A percentile compares a stretch with the other conserved stretches of the same genome.
These are phyloP conservation scores for Ceratocystis alfenasii DNA, from an alignment of 2,329 filamentous ascomycete species.

Conservation along the genomic window DNA sequence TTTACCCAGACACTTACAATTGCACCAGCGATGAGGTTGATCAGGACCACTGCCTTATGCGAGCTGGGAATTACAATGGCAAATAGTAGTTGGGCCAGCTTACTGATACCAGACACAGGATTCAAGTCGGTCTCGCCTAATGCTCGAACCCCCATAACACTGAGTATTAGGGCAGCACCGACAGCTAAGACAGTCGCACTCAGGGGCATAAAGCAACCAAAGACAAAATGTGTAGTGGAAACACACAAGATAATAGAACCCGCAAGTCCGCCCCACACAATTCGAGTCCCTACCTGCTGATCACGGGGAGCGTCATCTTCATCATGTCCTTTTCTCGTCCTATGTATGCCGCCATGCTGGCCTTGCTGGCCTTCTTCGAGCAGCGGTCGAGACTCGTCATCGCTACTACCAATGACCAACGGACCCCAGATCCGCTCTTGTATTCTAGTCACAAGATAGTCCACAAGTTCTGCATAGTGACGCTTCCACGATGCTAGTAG, in stretches of 20 bases:
- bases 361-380: background rate
- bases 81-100: constrained; percentile 91
- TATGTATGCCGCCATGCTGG: background rate
- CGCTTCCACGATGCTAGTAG: constrained; percentile 27
- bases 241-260: constrained; percentile 71
- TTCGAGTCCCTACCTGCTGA: constrained; percentile 62
- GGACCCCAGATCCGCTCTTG: constrained; percentile 20
- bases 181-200: constrained; percentile 67
- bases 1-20: constrained; percentile 37
- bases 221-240: constrained; percentile 66
- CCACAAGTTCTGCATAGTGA: constrained; percentile 16
- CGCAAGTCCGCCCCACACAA: constrained; percentile 62
- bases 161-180: constrained; percentile 65
- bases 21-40: constrained; percentile 88
- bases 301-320: constrained; percentile 61
- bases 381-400: constrained; percentile 17
- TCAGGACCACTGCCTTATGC: constrained; percentile 75
- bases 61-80: constrained; percentile 74
- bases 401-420: background rate
- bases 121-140: constrained; percentile 83
- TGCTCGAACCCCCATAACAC: constrained; percentile 61
- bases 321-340: background rate
- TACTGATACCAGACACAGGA: constrained; percentile 90
- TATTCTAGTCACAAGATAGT: constrained; percentile 16
- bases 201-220: constrained; percentile 69